Evolutionary conservation across 345 rosid genomes (phyloP).

Genomic region (Gossypium raimondii): DNA sequence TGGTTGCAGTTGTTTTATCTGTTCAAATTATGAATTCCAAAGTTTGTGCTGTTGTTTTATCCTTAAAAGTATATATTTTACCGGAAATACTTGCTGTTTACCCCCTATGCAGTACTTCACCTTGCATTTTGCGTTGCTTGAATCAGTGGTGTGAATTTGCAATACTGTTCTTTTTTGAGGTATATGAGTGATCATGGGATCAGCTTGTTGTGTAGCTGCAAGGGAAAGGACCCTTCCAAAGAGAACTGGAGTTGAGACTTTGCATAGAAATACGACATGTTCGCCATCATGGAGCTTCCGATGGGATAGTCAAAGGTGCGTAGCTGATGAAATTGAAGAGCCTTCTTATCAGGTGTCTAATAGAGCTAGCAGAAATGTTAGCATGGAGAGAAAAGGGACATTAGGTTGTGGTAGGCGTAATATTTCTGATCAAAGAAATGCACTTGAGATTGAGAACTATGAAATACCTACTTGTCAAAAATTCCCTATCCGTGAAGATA

Average conservation of each 20-base stretch:
- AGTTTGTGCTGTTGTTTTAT: not conserved
- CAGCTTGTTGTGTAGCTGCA: conserved; percentile 83
- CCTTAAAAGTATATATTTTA: not conserved
- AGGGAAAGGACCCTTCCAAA: conserved; percentile 46
- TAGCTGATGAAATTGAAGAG: conserved; percentile 79
- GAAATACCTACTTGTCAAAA: conserved; percentile 51
- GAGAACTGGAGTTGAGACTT: conserved; percentile 32
- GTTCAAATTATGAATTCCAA: not conserved
- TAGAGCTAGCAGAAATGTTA: conserved; percentile 42
- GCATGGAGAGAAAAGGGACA: conserved; percentile 50
- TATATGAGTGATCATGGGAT: conserved; percentile 60
- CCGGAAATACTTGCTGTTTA: conserved; percentile 20
- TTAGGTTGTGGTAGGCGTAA: conserved; percentile 52
- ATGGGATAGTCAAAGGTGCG: conserved; percentile 81
- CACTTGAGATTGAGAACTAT: conserved; percentile 42
- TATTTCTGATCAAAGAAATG: conserved; percentile 49
- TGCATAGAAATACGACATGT: conserved; percentile 44
- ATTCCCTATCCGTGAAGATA: conserved; percentile 42
- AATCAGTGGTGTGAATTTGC: conserved; percentile 4
- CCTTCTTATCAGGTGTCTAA: conserved; percentile 44
- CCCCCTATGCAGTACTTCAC: not conserved
- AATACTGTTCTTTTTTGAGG: conserved; percentile 1
- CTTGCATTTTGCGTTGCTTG: conserved; percentile 6
- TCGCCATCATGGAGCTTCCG: conserved; percentile 95
- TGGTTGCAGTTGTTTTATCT: not conserved